Evolutionary conservation across 495 filamentous ascomycete species (phyloP), one percentile per base, ranked within the genome.

Genomic region (Lasiosphaeria miniovina): DNA sequence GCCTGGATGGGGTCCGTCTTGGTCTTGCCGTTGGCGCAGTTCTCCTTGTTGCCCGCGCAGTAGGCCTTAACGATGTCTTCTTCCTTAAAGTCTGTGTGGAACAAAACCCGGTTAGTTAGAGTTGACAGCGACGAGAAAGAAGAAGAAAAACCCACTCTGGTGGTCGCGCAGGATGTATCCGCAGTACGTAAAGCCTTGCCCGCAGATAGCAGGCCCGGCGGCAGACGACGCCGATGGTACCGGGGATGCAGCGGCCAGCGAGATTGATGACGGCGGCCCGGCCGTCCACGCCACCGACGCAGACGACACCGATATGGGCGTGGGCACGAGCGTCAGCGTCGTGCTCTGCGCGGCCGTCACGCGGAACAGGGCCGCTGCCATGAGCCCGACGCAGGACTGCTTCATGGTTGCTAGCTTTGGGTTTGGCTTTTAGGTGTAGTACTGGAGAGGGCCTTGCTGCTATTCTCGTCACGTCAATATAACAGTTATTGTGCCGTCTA

Each of bases 121-220:
- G 17, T 17, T 31, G 10, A 45, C 38, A 50, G 35, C 3, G 36
- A 35, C 3, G 36, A 55, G 15, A 48, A 35, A 40, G 2, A 24
- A 41, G 9, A 33, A 34, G 7, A 58, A 46, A 52, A 6, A 59
- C 66, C 4, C 58, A 77, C 75, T 75, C 32, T 78, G 74, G 12
- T 71, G 69, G 36, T 69, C 68, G 1, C 69, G 63, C 3, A 78
- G 66, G 64, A 76, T 77, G 58, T 77, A 78, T 0, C 75, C 75
- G 59, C 75, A 78, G 57, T 78, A 78, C 4, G 75, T 78, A 48
- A 74, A 78, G 1, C 75, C 75, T 49, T 72, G 70, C 34, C 74
- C 74, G 48, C 75, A 77, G 1, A 74, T 70, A 6, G 74, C 65
- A 12, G 11, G 7, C 24, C 50, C 7, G 14, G 59, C 56, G 14